phyloP scores from a whole-genome alignment of 495 filamentous ascomycete genomes.

The Tuber brumale region DNA sequence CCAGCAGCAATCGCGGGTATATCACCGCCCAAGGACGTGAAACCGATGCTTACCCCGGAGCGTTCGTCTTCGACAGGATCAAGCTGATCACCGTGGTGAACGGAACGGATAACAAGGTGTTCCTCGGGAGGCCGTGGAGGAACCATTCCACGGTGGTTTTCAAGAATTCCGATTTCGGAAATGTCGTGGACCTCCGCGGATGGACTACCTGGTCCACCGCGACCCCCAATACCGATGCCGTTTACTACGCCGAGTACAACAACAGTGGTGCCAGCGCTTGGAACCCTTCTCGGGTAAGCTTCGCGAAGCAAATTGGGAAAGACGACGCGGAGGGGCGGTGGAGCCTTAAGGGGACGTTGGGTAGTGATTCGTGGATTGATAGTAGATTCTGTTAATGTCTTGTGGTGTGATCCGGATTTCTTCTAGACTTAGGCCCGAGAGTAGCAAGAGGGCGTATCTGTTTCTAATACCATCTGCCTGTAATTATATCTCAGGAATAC shows the following conservation, averaged over 20 bases:
- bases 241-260: constrained; percentile 55
- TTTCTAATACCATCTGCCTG: background rate
- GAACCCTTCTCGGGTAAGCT: constrained; percentile 52
- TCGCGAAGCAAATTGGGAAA: constrained; percentile 42
- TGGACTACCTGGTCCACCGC: constrained; percentile 54
- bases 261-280: constrained; percentile 54
- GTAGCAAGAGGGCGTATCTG: background rate
- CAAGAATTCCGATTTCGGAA: constrained; percentile 52
- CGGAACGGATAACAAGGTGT: constrained; percentile 49
- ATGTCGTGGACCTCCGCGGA: constrained; percentile 55
- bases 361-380: constrained; percentile 23
- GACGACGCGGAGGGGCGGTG: constrained; percentile 22
- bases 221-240: constrained; percentile 49
- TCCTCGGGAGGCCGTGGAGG: constrained; percentile 60
- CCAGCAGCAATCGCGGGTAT: constrained; percentile 49
- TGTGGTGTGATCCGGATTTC: background rate
- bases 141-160: constrained; percentile 57
- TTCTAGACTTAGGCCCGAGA: background rate
- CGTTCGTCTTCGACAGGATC: constrained; percentile 58
- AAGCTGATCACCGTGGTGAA: constrained; percentile 48
- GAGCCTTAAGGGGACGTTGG: constrained; percentile 26
- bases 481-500: background rate
- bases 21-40: constrained; percentile 57
- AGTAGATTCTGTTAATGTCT: constrained; percentile 15
- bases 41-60: constrained; percentile 48